Percentiles rank a stretch among this genome's conserved stretches.
phyloP scores from a whole-genome alignment of 768 basidiomycete genomes.

The Austroboletus eburneus region DNA sequence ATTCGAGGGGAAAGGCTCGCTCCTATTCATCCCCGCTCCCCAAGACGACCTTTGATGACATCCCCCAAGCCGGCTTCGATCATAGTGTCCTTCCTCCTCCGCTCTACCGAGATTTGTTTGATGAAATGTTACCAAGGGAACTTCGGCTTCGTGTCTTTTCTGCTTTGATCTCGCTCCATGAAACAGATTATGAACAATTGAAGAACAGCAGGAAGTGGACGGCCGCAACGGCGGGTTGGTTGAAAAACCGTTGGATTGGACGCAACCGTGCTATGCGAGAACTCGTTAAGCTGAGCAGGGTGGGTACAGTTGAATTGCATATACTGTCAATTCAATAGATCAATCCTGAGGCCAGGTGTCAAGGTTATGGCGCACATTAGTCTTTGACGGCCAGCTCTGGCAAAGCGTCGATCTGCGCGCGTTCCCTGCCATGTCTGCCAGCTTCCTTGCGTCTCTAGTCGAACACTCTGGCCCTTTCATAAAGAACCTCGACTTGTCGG shows the following conservation, averaged over 20 bases:
- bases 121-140: slow-evolving; percentile 68
- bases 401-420: slow-evolving; percentile 53
- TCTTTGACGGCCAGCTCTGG: slow-evolving; percentile 90
- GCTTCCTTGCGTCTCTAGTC: slow-evolving; percentile 51
- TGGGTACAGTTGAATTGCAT: slow-evolving; percentile 37
- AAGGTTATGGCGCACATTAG: slow-evolving; percentile 67
- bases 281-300: slow-evolving; percentile 74
- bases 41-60: slow-evolving; percentile 54
- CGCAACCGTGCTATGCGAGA: slow-evolving; percentile 70
- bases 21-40: slow-evolving; percentile 66
- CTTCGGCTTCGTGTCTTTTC: slow-evolving; percentile 58
- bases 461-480: slow-evolving; percentile 61
- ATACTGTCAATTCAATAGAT: slow-evolving; percentile 9
- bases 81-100: slow-evolving; percentile 53
- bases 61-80: slow-evolving; percentile 41
- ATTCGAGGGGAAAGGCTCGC: slow-evolving; percentile 48
- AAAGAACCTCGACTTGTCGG: slow-evolving; percentile 55
- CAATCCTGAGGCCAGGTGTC: slow-evolving; percentile 54
- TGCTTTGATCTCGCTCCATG: slow-evolving; percentile 53
- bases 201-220: slow-evolving; percentile 54
- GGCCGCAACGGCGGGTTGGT: slow-evolving; percentile 53
- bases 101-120: slow-evolving; percentile 53
- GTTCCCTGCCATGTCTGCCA: slow-evolving; percentile 54
- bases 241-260: slow-evolving; percentile 71
- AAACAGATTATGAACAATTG: slow-evolving; percentile 49